Conservation (phyloP, 768 basidiomycete genomes). For the Boletus vinaceobasis region DNA sequence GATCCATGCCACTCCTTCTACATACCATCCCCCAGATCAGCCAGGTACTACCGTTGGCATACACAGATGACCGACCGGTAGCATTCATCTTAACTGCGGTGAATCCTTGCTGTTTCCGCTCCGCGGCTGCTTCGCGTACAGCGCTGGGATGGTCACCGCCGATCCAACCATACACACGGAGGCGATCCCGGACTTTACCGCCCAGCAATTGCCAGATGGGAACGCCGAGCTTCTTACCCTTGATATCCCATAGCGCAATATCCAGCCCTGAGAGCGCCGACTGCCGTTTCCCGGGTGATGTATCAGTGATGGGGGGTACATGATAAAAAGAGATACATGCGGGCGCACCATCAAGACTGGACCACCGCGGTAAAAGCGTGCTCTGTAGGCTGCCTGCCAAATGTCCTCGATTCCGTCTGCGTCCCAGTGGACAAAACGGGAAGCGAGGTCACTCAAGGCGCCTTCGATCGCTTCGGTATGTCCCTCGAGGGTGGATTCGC, state of each 20-base stretch:
- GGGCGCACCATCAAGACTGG: conserved; percentile 61
- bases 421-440: conserved; percentile 58
- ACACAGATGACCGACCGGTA: conserved; percentile 37
- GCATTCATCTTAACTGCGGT: conserved; percentile 74
- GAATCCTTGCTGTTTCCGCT: conserved; percentile 60
- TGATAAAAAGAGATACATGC: too few relatives aligned
- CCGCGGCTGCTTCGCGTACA: conserved; percentile 49
- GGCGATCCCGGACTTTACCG: conserved; percentile 59
- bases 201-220: conserved; percentile 65
- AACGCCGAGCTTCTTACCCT: conserved; percentile 71
- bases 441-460: conserved; percentile 54
- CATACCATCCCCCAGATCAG: conserved; percentile 14
- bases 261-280: conserved; percentile 59
- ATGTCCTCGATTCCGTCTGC: conserved; percentile 70
- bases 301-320: background rate
- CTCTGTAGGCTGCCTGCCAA: conserved; percentile 63
- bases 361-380: conserved; percentile 71
- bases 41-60: background rate
- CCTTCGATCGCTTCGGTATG: conserved; percentile 76
- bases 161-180: conserved; percentile 61
- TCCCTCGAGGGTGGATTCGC: conserved; percentile 67
- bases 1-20: conserved; percentile 47
- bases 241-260: conserved; percentile 76
- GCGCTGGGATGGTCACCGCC: conserved; percentile 44
- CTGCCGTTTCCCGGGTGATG: conserved; percentile 19